A percentile compares a stretch with the other conserved stretches of the same genome.
Evolutionary conservation across 768 basidiomycete genomes (phyloP).

Genomic region (Boletus rufocinnamomeus): DNA sequence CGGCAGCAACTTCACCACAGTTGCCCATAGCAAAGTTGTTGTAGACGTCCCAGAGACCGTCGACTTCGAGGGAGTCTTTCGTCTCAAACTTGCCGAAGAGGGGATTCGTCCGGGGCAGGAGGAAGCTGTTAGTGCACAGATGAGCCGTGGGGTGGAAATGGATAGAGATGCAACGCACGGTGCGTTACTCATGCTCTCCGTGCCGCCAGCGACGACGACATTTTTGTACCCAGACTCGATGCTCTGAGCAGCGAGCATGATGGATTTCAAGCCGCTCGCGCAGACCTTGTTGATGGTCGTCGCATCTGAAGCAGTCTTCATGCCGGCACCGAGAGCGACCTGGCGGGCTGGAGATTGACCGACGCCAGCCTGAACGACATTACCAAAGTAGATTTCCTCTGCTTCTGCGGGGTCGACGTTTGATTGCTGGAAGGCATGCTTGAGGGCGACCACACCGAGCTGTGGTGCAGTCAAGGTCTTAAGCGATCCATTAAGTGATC

Average conservation of each 20-base stretch:
- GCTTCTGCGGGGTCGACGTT: constrained; percentile 77
- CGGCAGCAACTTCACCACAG: constrained; percentile 87
- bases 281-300: constrained; percentile 99
- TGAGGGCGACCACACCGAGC: constrained; percentile 86
- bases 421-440: constrained; percentile 82
- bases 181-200: constrained; percentile 99
- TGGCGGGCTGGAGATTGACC: constrained; percentile 99
- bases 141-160: constrained; percentile 6
- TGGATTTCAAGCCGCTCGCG: constrained; percentile 93
- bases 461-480: constrained; percentile 89
- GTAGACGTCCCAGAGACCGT: constrained; percentile 97
- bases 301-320: constrained; percentile 84
- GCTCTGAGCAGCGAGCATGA: constrained; percentile 91
- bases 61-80: constrained; percentile 84
- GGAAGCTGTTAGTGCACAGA: constrained; percentile 53
- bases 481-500: constrained; percentile 87
- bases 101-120: constrained; percentile 78
- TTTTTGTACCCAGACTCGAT: constrained; percentile 84
- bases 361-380: constrained; percentile 96
- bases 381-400: constrained; percentile 98
- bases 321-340: constrained; percentile 89
- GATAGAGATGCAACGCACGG: constrained; percentile 63
- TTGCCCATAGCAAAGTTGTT: constrained; percentile 99
- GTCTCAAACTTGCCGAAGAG: constrained; percentile 87
- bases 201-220: constrained; percentile 92